These are phyloP conservation scores for Torulaspora maleeae DNA, from an alignment of 805 yeast species.

Conservation along the genomic window DNA sequence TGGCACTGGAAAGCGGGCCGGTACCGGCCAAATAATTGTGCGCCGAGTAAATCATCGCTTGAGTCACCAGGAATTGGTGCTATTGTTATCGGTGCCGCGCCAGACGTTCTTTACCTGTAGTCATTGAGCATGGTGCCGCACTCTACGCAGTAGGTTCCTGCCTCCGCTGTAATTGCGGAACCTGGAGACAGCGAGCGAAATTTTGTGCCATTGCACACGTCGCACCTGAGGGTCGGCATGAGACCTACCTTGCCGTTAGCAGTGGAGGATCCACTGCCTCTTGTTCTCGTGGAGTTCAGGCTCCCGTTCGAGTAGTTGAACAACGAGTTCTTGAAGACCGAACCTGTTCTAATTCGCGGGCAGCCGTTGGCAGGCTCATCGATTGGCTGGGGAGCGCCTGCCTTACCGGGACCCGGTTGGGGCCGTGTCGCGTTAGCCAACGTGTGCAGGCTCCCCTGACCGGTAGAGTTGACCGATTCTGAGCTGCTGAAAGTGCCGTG, in stretches of 20 bases:
- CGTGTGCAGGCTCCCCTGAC: background rate
- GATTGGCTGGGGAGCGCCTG: background rate
- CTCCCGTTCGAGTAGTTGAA: slow-evolving; percentile 19
- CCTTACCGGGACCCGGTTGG: background rate
- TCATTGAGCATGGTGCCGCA: slow-evolving; percentile 29
- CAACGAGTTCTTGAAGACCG: slow-evolving; percentile 15
- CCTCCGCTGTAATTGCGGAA: slow-evolving; percentile 10
- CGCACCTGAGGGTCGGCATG: slow-evolving; percentile 18
- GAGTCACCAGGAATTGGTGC: background rate
- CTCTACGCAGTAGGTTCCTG: slow-evolving; percentile 25
- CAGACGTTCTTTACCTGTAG: slow-evolving; percentile 18
- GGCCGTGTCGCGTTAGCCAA: background rate
- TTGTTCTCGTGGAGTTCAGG: slow-evolving; percentile 11
- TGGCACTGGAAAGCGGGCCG: slow-evolving; percentile 8
- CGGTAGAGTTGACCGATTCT: slow-evolving; percentile 5
- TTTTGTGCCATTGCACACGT: slow-evolving; percentile 29
- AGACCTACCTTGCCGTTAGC: slow-evolving; percentile 2
- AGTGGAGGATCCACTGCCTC: slow-evolving; percentile 11
- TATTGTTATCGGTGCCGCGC: background rate
- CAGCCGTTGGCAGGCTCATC: background rate
- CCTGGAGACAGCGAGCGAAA: slow-evolving; percentile 16
- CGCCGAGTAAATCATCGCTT: background rate
- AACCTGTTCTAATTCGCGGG: slow-evolving; percentile 14
- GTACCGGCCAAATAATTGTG: slow-evolving; percentile 5
- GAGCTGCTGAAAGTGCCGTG: slow-evolving; percentile 6